A percentile compares a stretch with the other conserved stretches of the same genome.
phyloP scores from a whole-genome alignment of 2,329 filamentous ascomycete species.

The Albifimbria verrucaria region DNA sequence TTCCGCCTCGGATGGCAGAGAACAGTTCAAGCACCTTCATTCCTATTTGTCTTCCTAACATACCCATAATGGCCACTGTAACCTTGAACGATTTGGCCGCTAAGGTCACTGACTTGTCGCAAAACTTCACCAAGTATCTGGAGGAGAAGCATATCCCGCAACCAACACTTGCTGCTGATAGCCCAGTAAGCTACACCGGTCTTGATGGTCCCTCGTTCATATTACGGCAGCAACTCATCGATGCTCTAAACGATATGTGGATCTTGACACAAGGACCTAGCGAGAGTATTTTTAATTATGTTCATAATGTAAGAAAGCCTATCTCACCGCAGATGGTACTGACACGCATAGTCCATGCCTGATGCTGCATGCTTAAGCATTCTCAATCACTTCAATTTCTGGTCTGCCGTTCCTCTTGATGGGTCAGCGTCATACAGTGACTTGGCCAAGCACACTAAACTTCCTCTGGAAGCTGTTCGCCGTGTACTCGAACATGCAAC shows the following conservation, averaged over 20 bases:
- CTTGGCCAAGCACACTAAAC: slow-evolving; percentile 32
- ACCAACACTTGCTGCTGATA: slow-evolving; percentile 40
- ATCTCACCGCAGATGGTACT: neutral
- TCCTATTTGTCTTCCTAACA: neutral
- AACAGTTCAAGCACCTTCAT: neutral
- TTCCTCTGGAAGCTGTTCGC: slow-evolving; percentile 34
- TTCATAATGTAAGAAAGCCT: slow-evolving; percentile 29
- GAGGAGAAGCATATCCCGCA: slow-evolving; percentile 38
- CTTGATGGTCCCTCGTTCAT: slow-evolving; percentile 40
- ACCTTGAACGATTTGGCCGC: slow-evolving; percentile 41
- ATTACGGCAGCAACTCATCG: slow-evolving; percentile 39
- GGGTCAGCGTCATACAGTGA: slow-evolving; percentile 40
- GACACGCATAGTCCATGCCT: slow-evolving; percentile 32
- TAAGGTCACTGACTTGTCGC: slow-evolving; percentile 41
- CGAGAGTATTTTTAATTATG: slow-evolving; percentile 46
- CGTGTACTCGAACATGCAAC: slow-evolving; percentile 36
- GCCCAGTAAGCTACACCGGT: slow-evolving; percentile 37
- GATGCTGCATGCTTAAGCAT: slow-evolving; percentile 42
- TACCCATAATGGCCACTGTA: neutral
- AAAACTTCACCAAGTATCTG: slow-evolving; percentile 35
- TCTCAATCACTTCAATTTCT: slow-evolving; percentile 51
- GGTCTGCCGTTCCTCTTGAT: slow-evolving; percentile 45
- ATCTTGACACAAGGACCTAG: slow-evolving; percentile 45
- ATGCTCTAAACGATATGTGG: slow-evolving; percentile 43
- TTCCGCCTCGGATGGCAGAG: neutral